Percentiles rank a stretch among this genome's conserved stretches.
phyloP scores from a whole-genome alignment of 768 basidiomycete genomes.

The Floccularia luteovirens region DNA sequence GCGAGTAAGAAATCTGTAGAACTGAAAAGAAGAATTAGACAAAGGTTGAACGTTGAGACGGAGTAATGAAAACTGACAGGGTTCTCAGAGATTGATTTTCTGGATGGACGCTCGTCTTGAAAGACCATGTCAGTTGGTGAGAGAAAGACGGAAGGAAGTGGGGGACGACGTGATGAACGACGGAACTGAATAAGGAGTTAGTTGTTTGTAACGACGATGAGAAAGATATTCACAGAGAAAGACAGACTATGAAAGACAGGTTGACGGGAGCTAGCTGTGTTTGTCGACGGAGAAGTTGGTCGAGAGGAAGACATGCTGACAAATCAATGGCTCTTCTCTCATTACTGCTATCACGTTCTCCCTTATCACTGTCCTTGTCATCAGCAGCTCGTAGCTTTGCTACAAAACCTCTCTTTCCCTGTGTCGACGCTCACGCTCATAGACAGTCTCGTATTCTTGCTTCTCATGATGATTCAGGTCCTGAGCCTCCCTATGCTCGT shows the following conservation, averaged over 20 bases:
- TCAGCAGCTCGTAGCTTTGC: too few relatives aligned
- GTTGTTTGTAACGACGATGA: neutral
- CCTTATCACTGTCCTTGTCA: too few relatives aligned
- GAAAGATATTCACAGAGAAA: slow-evolving; percentile 5
- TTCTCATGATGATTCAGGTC: slow-evolving; percentile 41
- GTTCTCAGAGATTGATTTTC: slow-evolving; percentile 36
- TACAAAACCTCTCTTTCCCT: slow-evolving; percentile 56
- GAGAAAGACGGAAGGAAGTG: too few relatives aligned
- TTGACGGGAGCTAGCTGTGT: slow-evolving; percentile 8
- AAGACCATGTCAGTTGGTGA: too few relatives aligned
- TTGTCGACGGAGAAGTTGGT: slow-evolving; percentile 19
- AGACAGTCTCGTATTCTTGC: slow-evolving; percentile 46
- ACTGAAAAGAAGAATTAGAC: slow-evolving; percentile 22
- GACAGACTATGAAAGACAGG: slow-evolving; percentile 14
- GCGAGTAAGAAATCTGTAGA: slow-evolving; percentile 52
- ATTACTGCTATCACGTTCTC: too few relatives aligned
- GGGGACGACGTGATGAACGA: slow-evolving; percentile 15
- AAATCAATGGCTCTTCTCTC: too few relatives aligned
- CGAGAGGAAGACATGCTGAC: too few relatives aligned
- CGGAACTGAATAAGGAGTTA: slow-evolving; percentile 10
- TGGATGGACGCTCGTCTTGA: slow-evolving; percentile 31
- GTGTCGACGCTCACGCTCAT: slow-evolving; percentile 75
- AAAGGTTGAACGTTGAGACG: slow-evolving; percentile 5
- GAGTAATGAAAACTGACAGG: slow-evolving; percentile 24
- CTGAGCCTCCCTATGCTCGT: slow-evolving; percentile 78